These are phyloP conservation scores for Hypoxylon sp. DNA, from an alignment of 2,329 filamentous ascomycete genomes.

Conservation along the genomic window DNA sequence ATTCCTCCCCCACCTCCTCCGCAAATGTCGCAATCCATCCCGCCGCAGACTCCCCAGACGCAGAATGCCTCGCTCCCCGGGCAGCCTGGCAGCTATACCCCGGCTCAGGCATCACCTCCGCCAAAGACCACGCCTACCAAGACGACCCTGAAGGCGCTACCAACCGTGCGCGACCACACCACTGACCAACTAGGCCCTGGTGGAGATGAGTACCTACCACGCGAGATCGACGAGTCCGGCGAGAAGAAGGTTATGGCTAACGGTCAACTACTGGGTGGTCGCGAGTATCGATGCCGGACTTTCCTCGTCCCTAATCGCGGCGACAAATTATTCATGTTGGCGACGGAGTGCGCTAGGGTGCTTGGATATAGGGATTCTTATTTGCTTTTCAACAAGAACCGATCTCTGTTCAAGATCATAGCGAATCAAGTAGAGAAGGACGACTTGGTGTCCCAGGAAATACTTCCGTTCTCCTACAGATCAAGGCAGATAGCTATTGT, in stretches of 20 bases:
- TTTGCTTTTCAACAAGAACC: constrained; percentile 97
- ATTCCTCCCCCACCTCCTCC: constrained; percentile 63
- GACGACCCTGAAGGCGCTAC: constrained; percentile 90
- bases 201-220: constrained; percentile 93
- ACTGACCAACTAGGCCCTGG: constrained; percentile 92
- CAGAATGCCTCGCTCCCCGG: constrained; percentile 63
- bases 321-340: constrained; percentile 97
- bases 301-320: constrained; percentile 93
- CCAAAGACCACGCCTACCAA: constrained; percentile 87
- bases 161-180: constrained; percentile 96
- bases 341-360: constrained; percentile 95
- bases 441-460: constrained; percentile 93
- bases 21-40: constrained; percentile 56
- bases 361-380: constrained; percentile 98
- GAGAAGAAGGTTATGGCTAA: constrained; percentile 93
- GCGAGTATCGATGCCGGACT: constrained; percentile 92
- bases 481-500: constrained; percentile 99
- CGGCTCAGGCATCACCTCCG: constrained; percentile 72
- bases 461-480: constrained; percentile 95
- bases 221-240: constrained; percentile 92
- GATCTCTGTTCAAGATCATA: constrained; percentile 97
- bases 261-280: constrained; percentile 84
- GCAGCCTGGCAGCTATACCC: constrained; percentile 58
- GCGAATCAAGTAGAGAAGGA: constrained; percentile 97
- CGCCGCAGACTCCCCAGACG: constrained; percentile 70